These are phyloP conservation scores for Eimeria praecox DNA, from an alignment of 169 alveolate genomes.

Conservation along the genomic window DNA sequence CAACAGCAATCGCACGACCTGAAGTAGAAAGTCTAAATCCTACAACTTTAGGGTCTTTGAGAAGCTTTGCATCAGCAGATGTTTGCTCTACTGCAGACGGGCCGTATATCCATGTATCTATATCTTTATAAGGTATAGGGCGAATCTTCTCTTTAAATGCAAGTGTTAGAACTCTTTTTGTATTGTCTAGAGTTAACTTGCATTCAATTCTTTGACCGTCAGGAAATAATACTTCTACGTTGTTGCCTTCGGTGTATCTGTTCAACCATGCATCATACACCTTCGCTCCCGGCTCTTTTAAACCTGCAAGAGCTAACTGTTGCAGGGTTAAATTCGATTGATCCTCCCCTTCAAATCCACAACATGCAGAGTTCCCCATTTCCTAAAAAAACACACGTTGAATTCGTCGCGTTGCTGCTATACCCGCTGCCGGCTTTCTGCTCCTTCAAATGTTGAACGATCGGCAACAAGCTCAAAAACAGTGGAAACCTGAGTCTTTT, in stretches of 20 bases:
- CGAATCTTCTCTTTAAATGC: conserved; percentile 67
- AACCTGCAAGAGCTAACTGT: conserved; percentile 29
- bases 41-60: conserved; percentile 64
- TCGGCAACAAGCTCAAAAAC: not conserved
- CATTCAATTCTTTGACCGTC: conserved; percentile 76
- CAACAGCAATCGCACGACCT: conserved; percentile 72
- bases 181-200: conserved; percentile 39
- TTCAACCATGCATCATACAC: conserved; percentile 37
- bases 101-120: conserved; percentile 57
- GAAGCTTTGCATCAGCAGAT: conserved; percentile 64
- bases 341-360: conserved; percentile 63
- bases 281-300: not conserved
- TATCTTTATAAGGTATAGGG: conserved; percentile 46
- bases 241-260: conserved; percentile 36
- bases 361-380: conserved; percentile 71
- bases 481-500: not conserved
- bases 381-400: not conserved
- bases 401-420: not conserved
- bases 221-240: conserved; percentile 69
- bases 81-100: not conserved
- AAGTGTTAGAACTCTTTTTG: not conserved
- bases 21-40: conserved; percentile 69
- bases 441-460: not conserved
- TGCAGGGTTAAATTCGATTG: conserved; percentile 12
- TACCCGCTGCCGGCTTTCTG: not conserved